Conservation (phyloP, 2,329 filamentous ascomycete genomes). For the Penicillium griseofulvum region DNA sequence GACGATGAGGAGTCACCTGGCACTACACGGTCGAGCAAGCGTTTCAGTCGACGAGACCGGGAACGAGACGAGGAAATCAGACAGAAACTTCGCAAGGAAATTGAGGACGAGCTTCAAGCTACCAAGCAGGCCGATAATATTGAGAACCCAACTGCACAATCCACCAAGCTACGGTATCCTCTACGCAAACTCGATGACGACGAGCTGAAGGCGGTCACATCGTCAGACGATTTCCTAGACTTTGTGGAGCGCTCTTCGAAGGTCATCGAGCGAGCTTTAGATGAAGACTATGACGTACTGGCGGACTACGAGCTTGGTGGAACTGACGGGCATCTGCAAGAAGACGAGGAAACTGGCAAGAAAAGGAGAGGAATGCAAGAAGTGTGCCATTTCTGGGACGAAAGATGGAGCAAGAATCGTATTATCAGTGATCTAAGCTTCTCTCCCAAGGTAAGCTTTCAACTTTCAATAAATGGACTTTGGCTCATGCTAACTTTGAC, state of each 20-base stretch:
- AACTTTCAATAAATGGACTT: not conserved
- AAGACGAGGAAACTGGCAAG: constrained; percentile 63
- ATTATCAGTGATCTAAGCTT: constrained; percentile 97
- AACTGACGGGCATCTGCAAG: constrained; percentile 68
- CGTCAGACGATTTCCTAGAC: constrained; percentile 88
- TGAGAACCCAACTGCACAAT: constrained; percentile 36
- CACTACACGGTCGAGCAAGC: constrained; percentile 60
- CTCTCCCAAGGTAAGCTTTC: constrained; percentile 68
- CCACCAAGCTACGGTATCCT: constrained; percentile 62
- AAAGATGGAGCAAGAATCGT: constrained; percentile 93
- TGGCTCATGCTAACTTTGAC: constrained; percentile 16
- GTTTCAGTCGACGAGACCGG: constrained; percentile 72
- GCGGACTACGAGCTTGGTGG: constrained; percentile 88
- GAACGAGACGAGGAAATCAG: constrained; percentile 87
- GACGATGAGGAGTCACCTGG: constrained; percentile 62
- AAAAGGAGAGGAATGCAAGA: constrained; percentile 61
- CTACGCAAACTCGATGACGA: constrained; percentile 76
- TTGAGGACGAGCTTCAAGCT: constrained; percentile 85
- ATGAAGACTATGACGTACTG: constrained; percentile 93
- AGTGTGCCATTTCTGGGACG: constrained; percentile 88
- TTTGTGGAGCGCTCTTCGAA: constrained; percentile 96
- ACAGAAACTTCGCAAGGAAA: constrained; percentile 78
- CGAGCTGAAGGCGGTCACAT: constrained; percentile 84
- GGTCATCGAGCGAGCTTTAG: constrained; percentile 90
- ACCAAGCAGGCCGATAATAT: constrained; percentile 51